Base-by-base conservation (phyloP, 2,329 filamentous ascomycete genomes). In the Neofusicoccum parvum region DNA sequence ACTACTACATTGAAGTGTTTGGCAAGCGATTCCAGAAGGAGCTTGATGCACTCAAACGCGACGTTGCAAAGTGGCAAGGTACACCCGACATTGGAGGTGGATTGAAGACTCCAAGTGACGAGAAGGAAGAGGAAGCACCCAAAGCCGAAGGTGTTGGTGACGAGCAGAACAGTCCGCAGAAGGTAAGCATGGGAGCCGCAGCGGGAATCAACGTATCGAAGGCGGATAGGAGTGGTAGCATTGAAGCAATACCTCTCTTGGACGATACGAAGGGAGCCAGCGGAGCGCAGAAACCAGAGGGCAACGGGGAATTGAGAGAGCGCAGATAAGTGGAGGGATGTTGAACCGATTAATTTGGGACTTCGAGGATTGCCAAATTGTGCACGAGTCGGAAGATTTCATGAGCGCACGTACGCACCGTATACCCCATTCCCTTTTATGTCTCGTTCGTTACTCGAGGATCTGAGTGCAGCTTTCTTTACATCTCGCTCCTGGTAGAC, bases 1-100 rank as follows among this genome's bases (percentile, higher is more conserved):
- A 94, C 0, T 99, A 91, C 78, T 99, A 99, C 79, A 98, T 99
- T 73, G 95, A 99, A 72, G 92, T 98, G 1, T 99, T 98, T 76
- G 95, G 96, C 63, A 96, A 92, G 72, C 88, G 94, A 2, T 98
- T 99, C 83, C 92, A 99, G 82, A 97, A 94, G 75, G 95, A 99
- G 78, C 84, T 99, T 12, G 94, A 99, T 75, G 86, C 90, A 62
- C 86, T 99, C 80, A 94, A 91, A 79, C 87, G 87, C 64, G 95
- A 99, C 74, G 93, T 99, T 9, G 86, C 89, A 51, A 94, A 92
- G 76, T 96, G 92, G 92, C 93, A 97, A 77, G 71, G 12, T n/a
- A 53, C 46, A 2, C 64, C 64, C 12, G 64, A 62, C 17, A 6
- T 65, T 12, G 45, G 36, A n/a, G 51, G 41, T 14, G 62, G 37